These are phyloP conservation scores for Hyaloperonospora brassicae DNA, from an alignment of 352 stramenopile genomes.

Conservation along the genomic window DNA sequence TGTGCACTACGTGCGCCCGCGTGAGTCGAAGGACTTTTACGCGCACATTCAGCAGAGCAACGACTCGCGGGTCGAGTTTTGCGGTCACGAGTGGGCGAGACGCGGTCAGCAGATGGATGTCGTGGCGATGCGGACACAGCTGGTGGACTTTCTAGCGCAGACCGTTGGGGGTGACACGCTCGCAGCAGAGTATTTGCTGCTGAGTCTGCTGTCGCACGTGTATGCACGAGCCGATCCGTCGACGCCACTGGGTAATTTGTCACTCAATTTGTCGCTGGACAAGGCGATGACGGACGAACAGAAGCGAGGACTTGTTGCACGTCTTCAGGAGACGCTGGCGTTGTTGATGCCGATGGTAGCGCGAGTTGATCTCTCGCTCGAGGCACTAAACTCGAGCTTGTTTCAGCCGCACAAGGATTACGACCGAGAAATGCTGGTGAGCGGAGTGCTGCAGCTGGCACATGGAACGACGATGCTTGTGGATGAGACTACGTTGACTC, in stretches of 20 bases:
- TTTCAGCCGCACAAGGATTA: constrained; percentile 79
- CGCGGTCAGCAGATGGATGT: constrained; percentile 17
- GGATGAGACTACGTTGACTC: constrained; percentile 56
- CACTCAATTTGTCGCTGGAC: constrained; percentile 50
- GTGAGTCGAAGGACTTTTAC: constrained; percentile 31
- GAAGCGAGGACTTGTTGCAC: constrained; percentile 16
- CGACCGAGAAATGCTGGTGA: constrained; percentile 45
- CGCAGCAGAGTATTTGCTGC: constrained; percentile 60
- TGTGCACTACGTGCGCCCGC: constrained; percentile 46
- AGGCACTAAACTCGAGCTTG: constrained; percentile 45
- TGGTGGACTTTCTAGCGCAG: constrained; percentile 41
- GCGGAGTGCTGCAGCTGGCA: constrained; percentile 52
- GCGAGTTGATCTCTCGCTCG: constrained; percentile 49
- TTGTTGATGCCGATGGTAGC: constrained; percentile 49
- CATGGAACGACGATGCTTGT: constrained; percentile 59
- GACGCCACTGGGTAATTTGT: constrained; percentile 64
- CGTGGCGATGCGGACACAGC: constrained; percentile 22
- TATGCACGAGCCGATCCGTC: constrained; percentile 54
- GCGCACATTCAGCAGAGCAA: constrained; percentile 30
- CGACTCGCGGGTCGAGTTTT: constrained; percentile 26
- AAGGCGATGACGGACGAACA: constrained; percentile 15
- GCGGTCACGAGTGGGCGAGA: constrained; percentile 28
- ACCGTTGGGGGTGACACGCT: constrained; percentile 38
- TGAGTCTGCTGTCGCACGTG: constrained; percentile 65
- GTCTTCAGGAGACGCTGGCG: constrained; percentile 27